Percentiles rank a stretch among this genome's conserved stretches.
Evolutionary conservation across 1,139 yeast species (phyloP).

Genomic region (Pichia sp.): DNA sequence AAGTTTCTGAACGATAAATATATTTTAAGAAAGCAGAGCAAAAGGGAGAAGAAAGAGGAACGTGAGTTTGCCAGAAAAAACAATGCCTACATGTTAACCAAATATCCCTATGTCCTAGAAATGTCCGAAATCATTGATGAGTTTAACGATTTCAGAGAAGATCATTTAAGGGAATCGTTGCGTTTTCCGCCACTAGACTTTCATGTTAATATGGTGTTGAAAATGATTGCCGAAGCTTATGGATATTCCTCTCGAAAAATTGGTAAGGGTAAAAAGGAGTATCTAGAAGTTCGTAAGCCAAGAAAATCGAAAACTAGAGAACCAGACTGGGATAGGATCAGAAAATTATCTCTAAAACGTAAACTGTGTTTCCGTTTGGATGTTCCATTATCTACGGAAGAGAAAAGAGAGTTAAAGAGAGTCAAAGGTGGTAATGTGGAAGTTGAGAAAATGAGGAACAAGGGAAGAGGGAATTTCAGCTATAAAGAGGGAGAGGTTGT

Average conservation of each 20-base stretch:
- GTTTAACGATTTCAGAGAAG: constrained; percentile 56
- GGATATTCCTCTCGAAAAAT: constrained; percentile 52
- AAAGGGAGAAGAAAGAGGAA: constrained; percentile 35
- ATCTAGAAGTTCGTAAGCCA: constrained; percentile 52
- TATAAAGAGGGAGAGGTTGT: constrained; percentile 82
- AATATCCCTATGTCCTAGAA: constrained; percentile 65
- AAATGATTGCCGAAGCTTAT: constrained; percentile 55
- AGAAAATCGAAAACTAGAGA: constrained; percentile 48
- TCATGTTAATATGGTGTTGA: constrained; percentile 67
- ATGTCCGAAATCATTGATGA: constrained; percentile 65
- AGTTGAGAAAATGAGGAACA: constrained; percentile 28
- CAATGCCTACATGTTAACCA: constrained; percentile 45
- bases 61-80: constrained; percentile 29
- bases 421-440: constrained; percentile 31
- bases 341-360: constrained; percentile 49
- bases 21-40: constrained; percentile 28
- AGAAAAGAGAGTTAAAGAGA: constrained; percentile 34
- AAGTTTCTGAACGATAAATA: constrained; percentile 53
- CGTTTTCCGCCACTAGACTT: constrained; percentile 85
- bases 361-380: constrained; percentile 64
- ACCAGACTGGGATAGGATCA: constrained; percentile 52
- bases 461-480: constrained; percentile 22
- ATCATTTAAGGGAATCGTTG: constrained; percentile 46
- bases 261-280: constrained; percentile 51
- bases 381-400: constrained; percentile 46